phyloP scores from a whole-genome alignment of 163 green algal genomes.

The Picocystis sp. region DNA sequence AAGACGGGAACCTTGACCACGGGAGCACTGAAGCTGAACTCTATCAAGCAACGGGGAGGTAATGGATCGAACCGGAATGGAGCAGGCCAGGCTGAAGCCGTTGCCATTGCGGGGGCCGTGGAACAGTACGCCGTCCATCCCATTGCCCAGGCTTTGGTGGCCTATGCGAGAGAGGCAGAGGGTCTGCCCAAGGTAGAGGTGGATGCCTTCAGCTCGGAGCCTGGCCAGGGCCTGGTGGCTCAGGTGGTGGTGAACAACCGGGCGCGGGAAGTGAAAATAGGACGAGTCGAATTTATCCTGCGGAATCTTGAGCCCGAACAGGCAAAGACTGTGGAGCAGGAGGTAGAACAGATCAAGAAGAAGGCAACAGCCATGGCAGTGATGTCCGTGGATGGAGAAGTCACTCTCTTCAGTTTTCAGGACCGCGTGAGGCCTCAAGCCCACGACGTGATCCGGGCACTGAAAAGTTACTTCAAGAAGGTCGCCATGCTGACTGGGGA shows the following conservation, averaged over 20 bases:
- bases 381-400: conserved; percentile 2
- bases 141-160: conserved; percentile 36
- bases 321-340: no score
- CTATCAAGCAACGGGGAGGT: conserved; percentile 11
- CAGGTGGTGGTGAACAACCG: conserved; percentile 16
- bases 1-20: conserved; percentile 96
- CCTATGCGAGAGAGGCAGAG: no score
- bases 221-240: no score
- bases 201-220: no score
- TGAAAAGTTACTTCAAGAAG: conserved; percentile 1
- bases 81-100: conserved; percentile 20
- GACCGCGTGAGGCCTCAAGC: conserved; percentile 12
- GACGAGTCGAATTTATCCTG: no score
- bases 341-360: no score
- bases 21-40: conserved; percentile 50
- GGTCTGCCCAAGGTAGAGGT: no score
- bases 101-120: conserved; percentile 53
- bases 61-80: neutral
- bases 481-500: conserved; percentile 68
- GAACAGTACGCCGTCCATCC: conserved; percentile 60
- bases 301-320: no score
- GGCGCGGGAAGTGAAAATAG: neutral
- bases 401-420: conserved; percentile 22
- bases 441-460: neutral
- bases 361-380: no score